These are phyloP conservation scores for Sonneratia caseolaris DNA, from an alignment of 345 rosid genomes.

Conservation along the genomic window DNA sequence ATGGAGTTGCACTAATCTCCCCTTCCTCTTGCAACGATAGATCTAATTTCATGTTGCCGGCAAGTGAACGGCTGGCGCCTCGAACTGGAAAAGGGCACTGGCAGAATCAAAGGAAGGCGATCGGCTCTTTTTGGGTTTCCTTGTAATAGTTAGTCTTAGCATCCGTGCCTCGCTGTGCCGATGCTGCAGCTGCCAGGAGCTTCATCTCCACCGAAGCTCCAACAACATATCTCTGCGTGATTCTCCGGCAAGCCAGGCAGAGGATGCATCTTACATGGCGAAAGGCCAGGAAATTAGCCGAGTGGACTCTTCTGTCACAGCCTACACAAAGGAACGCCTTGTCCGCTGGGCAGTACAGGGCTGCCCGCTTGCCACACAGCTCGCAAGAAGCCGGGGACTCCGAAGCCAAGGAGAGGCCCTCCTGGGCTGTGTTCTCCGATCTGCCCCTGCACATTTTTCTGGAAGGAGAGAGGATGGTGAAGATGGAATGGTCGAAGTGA, in stretches of 20 bases:
- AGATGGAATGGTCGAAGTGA: not conserved
- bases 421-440: not conserved
- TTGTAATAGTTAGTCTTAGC: not conserved
- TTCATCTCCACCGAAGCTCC: slow-evolving; percentile 37
- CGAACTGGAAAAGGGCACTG: not conserved
- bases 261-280: slow-evolving; percentile 70
- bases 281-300: slow-evolving; percentile 69
- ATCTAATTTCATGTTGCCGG: not conserved
- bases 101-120: not conserved
- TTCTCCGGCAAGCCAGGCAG: slow-evolving; percentile 50
- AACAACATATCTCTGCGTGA: slow-evolving; percentile 45
- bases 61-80: not conserved
- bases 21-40: too few relatives aligned
- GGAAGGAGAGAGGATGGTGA: not conserved
- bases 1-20: too few relatives aligned
- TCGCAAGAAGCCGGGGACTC: slow-evolving; percentile 27
- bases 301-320: slow-evolving; percentile 71
- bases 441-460: not conserved
- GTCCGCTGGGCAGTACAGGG: slow-evolving; percentile 73
- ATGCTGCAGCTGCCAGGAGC: slow-evolving; percentile 19
- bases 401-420: not conserved
- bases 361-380: slow-evolving; percentile 50
- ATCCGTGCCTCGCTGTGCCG: not conserved
- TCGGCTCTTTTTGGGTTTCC: not conserved
- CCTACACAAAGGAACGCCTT: slow-evolving; percentile 54